Percentiles rank a stretch among this genome's conserved stretches.
Evolutionary conservation across 371 early-diverging fungal genomes (phyloP).

Genomic region (Chytridium lagenaria): DNA sequence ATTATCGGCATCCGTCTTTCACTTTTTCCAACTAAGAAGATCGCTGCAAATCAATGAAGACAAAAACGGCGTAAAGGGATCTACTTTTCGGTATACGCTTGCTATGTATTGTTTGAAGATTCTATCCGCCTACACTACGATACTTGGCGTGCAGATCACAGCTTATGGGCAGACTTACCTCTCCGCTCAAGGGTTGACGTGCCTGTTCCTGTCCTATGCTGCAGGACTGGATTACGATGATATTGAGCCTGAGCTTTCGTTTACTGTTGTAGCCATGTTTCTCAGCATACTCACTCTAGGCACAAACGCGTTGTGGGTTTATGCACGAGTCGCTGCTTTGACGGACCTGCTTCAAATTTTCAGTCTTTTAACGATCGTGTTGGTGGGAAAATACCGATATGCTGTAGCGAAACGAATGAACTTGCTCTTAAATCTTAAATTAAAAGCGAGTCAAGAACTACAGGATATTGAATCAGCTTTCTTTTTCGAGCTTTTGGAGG

Average conservation of each 20-base stretch:
- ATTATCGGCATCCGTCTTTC: background rate
- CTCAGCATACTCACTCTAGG: background rate
- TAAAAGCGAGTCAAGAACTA: conserved; percentile 3
- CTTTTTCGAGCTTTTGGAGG: background rate
- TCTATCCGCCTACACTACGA: background rate
- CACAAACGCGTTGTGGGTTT: background rate
- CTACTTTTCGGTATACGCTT: background rate
- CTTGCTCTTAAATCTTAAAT: background rate
- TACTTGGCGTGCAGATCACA: background rate
- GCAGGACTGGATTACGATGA: background rate
- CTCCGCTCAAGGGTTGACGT: background rate
- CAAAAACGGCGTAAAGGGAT: background rate
- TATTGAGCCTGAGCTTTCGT: background rate
- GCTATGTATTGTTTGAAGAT: background rate
- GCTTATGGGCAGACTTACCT: background rate
- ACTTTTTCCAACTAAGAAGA: background rate
- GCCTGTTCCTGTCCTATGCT: background rate
- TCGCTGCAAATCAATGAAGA: background rate
- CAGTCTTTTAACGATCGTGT: background rate
- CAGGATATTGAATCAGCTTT: conserved; percentile 10
- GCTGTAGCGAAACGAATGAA: background rate
- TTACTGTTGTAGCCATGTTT: background rate
- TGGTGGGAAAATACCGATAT: background rate
- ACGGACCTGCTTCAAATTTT: background rate
- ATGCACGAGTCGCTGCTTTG: background rate